Conservation (phyloP, 2,329 filamentous ascomycete genomes). For the Nothomitra cinnamomea region DNA sequence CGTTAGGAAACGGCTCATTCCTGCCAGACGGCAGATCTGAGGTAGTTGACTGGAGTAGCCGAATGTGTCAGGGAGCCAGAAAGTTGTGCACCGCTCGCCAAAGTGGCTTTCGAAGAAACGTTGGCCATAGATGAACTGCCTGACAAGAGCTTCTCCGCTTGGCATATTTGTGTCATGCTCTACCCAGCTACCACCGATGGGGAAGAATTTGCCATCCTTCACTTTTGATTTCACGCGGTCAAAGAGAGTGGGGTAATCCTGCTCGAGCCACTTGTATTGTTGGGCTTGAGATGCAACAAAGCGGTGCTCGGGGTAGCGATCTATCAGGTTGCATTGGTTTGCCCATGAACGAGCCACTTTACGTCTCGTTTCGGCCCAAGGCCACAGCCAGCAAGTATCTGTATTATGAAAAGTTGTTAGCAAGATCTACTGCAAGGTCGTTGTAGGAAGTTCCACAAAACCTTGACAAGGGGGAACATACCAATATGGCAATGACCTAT, state of each 20-base stretch:
- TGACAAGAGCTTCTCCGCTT: constrained; percentile 80
- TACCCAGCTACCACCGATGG: constrained; percentile 95
- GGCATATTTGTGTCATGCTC: constrained; percentile 98
- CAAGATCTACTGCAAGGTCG: too few relatives aligned
- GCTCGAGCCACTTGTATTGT: constrained; percentile 94
- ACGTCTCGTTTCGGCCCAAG: constrained; percentile 91
- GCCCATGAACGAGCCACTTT: constrained; percentile 95
- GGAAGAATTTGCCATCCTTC: constrained; percentile 78
- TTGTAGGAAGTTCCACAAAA: too few relatives aligned
- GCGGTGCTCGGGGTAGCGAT: constrained; percentile 81
- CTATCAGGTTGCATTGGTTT: constrained; percentile 89
- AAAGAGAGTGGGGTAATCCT: constrained; percentile 74
- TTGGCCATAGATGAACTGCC: constrained; percentile 92
- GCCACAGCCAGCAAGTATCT: constrained; percentile 97
- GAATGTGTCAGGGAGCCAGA: constrained; percentile 97
- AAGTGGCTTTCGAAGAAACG: constrained; percentile 89
- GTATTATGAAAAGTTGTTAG: background rate
- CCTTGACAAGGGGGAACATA: background rate
- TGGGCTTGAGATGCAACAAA: constrained; percentile 91
- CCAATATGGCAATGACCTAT: constrained; percentile 90
- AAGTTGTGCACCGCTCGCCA: constrained; percentile 72
- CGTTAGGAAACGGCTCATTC: constrained; percentile 92
- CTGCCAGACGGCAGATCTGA: constrained; percentile 82
- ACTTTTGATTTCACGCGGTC: constrained; percentile 85
- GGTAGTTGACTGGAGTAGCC: constrained; percentile 92